Conservation (phyloP, 2,329 filamentous ascomycete genomes). For the Ceratocystiopsis sp. region DNA sequence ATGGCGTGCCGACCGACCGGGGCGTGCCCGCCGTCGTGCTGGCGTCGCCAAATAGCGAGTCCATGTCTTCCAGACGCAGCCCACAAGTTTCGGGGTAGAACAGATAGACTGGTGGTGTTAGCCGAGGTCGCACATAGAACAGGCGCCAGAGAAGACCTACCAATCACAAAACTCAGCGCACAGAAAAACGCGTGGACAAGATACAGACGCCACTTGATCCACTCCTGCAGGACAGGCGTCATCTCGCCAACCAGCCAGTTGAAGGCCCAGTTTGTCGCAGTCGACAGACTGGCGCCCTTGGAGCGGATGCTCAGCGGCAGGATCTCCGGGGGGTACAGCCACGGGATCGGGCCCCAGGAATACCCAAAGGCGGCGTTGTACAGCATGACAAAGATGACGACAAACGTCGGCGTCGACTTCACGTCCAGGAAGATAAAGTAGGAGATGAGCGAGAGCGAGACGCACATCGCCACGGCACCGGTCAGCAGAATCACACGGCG, state of each 20-base stretch:
- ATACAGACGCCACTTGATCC: slow-evolving; percentile 87
- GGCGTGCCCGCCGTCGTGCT: slow-evolving; percentile 67
- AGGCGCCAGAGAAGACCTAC: slow-evolving; percentile 47
- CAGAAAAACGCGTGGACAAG: slow-evolving; percentile 95
- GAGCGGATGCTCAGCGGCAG: slow-evolving; percentile 89
- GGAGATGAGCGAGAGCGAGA: slow-evolving; percentile 76
- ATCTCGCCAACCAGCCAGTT: slow-evolving; percentile 95
- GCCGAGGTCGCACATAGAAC: not conserved
- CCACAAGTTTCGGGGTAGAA: slow-evolving; percentile 95
- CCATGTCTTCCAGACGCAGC: slow-evolving; percentile 92
- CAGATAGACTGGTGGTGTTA: slow-evolving; percentile 61
- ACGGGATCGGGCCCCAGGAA: slow-evolving; percentile 90
- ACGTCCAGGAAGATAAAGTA: slow-evolving; percentile 92
- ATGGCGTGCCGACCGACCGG: slow-evolving; percentile 59
- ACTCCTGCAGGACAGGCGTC: slow-evolving; percentile 82
- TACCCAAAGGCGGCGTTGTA: slow-evolving; percentile 97
- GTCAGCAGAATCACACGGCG: slow-evolving; percentile 77
- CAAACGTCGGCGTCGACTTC: slow-evolving; percentile 57
- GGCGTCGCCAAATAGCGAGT: slow-evolving; percentile 81
- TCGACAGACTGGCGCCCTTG: slow-evolving; percentile 91
- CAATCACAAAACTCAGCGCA: slow-evolving; percentile 84
- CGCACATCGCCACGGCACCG: slow-evolving; percentile 75
- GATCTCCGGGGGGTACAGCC: slow-evolving; percentile 98
- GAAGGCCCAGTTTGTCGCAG: slow-evolving; percentile 93
- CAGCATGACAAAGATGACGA: slow-evolving; percentile 91